Conservation (phyloP, 257 asterid genomes). For the Scutellaria minor region DNA sequence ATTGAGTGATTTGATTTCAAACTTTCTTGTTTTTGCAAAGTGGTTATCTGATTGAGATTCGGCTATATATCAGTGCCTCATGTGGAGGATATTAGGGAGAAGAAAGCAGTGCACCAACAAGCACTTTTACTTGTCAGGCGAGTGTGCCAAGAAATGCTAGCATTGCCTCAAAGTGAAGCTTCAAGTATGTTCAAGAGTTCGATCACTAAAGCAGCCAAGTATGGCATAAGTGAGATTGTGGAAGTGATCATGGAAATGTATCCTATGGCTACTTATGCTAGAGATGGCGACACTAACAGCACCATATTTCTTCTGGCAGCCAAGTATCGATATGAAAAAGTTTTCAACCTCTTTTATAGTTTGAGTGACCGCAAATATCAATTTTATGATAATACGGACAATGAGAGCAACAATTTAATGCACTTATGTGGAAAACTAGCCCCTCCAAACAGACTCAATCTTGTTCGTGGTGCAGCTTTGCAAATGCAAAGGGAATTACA, state of each 20-base stretch:
- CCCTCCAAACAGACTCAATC: too few species aligned
- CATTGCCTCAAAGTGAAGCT: neutral
- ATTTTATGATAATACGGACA: neutral
- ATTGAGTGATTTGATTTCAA: neutral
- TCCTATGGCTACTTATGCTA: neutral
- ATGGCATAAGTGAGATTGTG: slow-evolving; percentile 15
- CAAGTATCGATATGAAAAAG: too few species aligned
- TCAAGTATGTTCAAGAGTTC: neutral
- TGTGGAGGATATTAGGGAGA: neutral
- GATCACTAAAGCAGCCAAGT: neutral
- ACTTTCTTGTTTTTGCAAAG: neutral
- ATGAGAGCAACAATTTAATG: neutral
- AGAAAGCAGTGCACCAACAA: slow-evolving; percentile 1
- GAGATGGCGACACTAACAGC: too few species aligned
- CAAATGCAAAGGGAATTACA: too few species aligned
- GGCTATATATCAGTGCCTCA: slow-evolving; percentile 1
- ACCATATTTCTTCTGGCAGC: too few species aligned
- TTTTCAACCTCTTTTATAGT: too few species aligned
- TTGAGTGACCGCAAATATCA: neutral
- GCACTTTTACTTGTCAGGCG: neutral
- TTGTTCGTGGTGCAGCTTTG: too few species aligned
- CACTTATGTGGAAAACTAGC: neutral
- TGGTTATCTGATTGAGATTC: too few species aligned
- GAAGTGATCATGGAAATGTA: neutral
- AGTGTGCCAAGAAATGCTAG: neutral